Evolutionary conservation across 2,329 filamentous ascomycete genomes (phyloP).

Genomic region (Aaosphaeria pasadenensis): DNA sequence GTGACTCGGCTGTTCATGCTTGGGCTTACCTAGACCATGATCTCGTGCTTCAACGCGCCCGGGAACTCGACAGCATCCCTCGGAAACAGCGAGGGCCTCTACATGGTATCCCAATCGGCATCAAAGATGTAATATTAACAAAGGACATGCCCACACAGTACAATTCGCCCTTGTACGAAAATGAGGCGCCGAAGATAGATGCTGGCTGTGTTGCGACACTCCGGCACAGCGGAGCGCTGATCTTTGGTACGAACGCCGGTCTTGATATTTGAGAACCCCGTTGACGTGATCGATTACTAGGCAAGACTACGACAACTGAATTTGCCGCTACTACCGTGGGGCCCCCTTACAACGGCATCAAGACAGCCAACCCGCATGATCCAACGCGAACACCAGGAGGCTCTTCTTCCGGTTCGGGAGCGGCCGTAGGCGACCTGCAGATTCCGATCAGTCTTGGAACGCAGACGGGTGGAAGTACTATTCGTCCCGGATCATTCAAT

Average conservation of each 20-base stretch:
- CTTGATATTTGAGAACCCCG: neutral
- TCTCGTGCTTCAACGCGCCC: conserved; percentile 50
- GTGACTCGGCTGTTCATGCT: conserved; percentile 23
- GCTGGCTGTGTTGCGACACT: conserved; percentile 53
- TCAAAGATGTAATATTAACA: conserved; percentile 58
- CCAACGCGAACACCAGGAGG: conserved; percentile 59
- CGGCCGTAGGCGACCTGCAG: conserved; percentile 64
- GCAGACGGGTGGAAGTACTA: conserved; percentile 63
- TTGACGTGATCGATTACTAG: conserved; percentile 4
- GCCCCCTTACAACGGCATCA: conserved; percentile 30
- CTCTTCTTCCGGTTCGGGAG: conserved; percentile 65
- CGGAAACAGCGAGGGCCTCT: conserved; percentile 50
- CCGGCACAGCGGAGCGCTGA: conserved; percentile 54
- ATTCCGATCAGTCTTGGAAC: conserved; percentile 60
- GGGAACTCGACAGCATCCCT: conserved; percentile 50
- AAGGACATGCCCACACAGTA: conserved; percentile 59
- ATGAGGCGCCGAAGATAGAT: conserved; percentile 47
- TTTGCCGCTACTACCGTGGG: conserved; percentile 58
- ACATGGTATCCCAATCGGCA: conserved; percentile 56
- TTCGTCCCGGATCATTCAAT: conserved; percentile 64
- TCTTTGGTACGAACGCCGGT: conserved; percentile 40
- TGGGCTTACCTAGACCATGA: conserved; percentile 29
- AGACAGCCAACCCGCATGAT: conserved; percentile 58
- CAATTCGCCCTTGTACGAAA: conserved; percentile 55
- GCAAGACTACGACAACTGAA: conserved; percentile 60